These are phyloP conservation scores for Yarrowia phangngaensis DNA, from an alignment of 805 yeast species.

Conservation along the genomic window DNA sequence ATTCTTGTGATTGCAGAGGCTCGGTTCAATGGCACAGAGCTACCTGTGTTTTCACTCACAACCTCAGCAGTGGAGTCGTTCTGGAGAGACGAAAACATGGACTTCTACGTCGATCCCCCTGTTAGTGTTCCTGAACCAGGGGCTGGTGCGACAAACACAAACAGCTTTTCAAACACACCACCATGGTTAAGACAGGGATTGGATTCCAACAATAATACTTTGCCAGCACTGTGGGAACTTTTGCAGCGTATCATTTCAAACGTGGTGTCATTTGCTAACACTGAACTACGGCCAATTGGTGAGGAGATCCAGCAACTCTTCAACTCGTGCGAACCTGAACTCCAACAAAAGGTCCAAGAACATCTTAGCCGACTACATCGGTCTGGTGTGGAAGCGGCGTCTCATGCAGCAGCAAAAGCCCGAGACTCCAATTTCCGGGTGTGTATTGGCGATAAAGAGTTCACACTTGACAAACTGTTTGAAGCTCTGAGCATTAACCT, in stretches of 20 bases:
- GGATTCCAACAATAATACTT: too few relatives aligned
- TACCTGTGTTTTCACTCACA: constrained; percentile 14
- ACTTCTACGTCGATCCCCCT: constrained; percentile 22
- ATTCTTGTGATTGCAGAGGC: constrained; percentile 7
- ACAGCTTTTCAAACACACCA: too few relatives aligned
- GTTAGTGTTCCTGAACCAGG: constrained; percentile 9
- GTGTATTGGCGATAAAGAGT: constrained; percentile 22
- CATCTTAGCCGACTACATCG: constrained; percentile 3
- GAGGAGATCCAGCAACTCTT: constrained; percentile 23
- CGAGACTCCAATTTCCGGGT: constrained; percentile 13
- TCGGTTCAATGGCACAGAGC: constrained; percentile 12
- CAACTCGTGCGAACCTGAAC: constrained; percentile 20
- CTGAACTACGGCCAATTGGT: constrained; percentile 16
- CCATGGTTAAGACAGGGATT: too few relatives aligned
- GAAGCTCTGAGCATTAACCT: constrained; percentile 11
- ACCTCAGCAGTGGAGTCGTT: constrained; percentile 6
- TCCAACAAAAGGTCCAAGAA: constrained; percentile 7
- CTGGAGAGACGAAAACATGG: constrained; percentile 21
- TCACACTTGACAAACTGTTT: constrained; percentile 17
- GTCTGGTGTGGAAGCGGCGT: constrained; percentile 4
- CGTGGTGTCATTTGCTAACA: constrained; percentile 20
- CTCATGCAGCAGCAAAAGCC: constrained; percentile 15
- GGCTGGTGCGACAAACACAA: too few relatives aligned
- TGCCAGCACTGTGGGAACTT: constrained; percentile 14
- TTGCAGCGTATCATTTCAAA: constrained; percentile 16